Conservation (phyloP, 495 filamentous ascomycete species). For the Aspergillus ostianus region DNA sequence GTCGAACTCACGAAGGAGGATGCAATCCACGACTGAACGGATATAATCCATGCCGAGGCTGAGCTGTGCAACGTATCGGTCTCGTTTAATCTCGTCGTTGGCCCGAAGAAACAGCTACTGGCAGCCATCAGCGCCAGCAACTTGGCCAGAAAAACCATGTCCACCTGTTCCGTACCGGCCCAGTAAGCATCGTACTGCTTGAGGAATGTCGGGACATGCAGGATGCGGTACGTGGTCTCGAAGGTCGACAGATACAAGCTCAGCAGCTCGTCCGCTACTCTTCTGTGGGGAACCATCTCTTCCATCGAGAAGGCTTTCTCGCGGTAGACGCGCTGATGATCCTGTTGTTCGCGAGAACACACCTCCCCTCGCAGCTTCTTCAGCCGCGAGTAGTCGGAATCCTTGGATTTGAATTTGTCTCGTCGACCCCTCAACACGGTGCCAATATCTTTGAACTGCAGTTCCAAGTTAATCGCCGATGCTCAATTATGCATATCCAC, state of each 20-base stretch:
- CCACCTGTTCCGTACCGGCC: constrained; percentile 33
- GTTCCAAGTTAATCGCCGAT: constrained; percentile 14
- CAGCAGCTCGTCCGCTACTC: constrained; percentile 51
- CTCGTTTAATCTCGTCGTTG: constrained; percentile 21
- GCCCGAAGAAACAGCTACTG: constrained; percentile 46
- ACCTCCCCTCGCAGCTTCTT: constrained; percentile 34
- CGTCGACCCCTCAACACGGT: constrained; percentile 43
- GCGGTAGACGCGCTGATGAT: constrained; percentile 38
- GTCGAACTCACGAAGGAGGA: constrained; percentile 52
- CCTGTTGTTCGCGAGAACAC: constrained; percentile 33
- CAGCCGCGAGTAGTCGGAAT: constrained; percentile 33
- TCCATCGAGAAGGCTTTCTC: constrained; percentile 39
- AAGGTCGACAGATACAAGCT: constrained; percentile 54
- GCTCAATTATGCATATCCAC: constrained; percentile 2
- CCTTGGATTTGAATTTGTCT: constrained; percentile 23
- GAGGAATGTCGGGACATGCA: constrained; percentile 58
- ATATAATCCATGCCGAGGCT: constrained; percentile 51
- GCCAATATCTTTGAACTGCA: constrained; percentile 47
- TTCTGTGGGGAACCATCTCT: constrained; percentile 47
- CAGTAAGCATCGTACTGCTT: constrained; percentile 53
- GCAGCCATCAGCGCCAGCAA: constrained; percentile 55
- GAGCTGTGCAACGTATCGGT: constrained; percentile 30
- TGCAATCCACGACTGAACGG: constrained; percentile 55
- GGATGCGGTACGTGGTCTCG: constrained; percentile 55
- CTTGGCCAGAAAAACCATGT: constrained; percentile 41